Evolutionary conservation across 306 rosid genomes (phyloP), one percentile per base, ranked within the genome.

Genomic region (Trifolium dubium): DNA sequence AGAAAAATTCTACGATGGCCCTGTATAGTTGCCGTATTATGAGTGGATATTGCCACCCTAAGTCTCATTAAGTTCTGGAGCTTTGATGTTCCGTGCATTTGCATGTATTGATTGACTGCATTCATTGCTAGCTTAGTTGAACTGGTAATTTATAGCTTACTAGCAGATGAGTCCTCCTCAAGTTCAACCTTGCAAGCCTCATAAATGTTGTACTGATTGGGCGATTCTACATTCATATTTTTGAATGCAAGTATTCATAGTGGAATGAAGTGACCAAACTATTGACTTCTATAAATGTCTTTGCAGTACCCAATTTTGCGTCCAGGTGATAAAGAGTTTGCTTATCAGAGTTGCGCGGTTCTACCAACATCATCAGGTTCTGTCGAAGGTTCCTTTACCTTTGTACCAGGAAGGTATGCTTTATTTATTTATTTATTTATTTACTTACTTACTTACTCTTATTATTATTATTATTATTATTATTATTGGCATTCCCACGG

Each of bases 351-450:
- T 79, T 84, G 85, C 76, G 55, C 92, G 0, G 47, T 66, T 70
- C 72, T 91, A 60, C 80, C 86, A 18, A 80, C 87, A 32, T 46
- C 91, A 23, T 39, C 82, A 2, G 98, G 98, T 76, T 89, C 97
- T 12, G 8, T 91, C 53, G 97, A 91, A 87, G 98, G 98, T 41
- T 91, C 86, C 64, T 91, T 93, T 75, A 82, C 88, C n/a, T 93
- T 93, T 84, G 84, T 93, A 47, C 97, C 96, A n/a, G 97, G 98
- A 69, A 91, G 97, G 98, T 93, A 89, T 76, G 46, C 8, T n/a
- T 71, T 67, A 44, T n/a, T n/a, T n/a, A n/a, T n/a, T n/a, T n/a
- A n/a, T n/a, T n/a, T n/a, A n/a, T n/a, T n/a, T n/a, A n/a, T n/a
- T n/a, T n/a, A n/a, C n/a, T n/a, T n/a, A n/a, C n/a, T n/a, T n/a